Percentiles rank a stretch among this genome's conserved stretches.
Conservation (phyloP, 139 green algal species). For the Pycnococcus provasolii region DNA sequence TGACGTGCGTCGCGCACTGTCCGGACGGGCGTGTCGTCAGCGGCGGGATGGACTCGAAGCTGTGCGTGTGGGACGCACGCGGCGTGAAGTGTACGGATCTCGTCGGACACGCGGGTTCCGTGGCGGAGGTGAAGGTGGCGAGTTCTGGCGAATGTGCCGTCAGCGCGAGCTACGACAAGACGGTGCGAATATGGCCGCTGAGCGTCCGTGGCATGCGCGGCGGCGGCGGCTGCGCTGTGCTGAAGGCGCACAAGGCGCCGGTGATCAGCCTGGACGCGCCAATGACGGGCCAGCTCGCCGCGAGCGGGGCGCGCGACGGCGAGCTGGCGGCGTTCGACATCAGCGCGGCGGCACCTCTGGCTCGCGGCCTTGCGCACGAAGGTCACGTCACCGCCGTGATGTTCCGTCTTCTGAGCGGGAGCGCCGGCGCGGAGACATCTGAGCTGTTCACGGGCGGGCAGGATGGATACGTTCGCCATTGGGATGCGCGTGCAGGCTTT, state of each 20-base stretch:
- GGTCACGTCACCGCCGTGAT: constrained; percentile 62
- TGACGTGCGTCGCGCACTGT: constrained; percentile 36
- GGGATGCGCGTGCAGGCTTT: constrained; percentile 30
- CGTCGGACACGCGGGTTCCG: constrained; percentile 41
- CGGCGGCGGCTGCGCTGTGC: background rate
- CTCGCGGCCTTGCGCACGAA: constrained; percentile 30
- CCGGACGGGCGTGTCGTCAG: constrained; percentile 51
- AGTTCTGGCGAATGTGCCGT: constrained; percentile 14
- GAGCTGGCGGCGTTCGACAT: constrained; percentile 50
- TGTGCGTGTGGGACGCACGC: constrained; percentile 56
- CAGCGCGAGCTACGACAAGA: constrained; percentile 57
- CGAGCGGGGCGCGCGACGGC: constrained; percentile 52
- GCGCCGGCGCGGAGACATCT: background rate
- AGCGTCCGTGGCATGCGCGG: background rate
- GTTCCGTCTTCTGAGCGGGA: constrained; percentile 31
- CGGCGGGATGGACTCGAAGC: constrained; percentile 56
- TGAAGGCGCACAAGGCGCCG: constrained; percentile 37
- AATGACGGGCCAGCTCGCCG: background rate
- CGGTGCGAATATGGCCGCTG: constrained; percentile 44
- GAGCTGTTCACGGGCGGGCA: constrained; percentile 37
- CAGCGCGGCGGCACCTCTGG: background rate
- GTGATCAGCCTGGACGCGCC: background rate
- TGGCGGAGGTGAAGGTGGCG: constrained; percentile 34
- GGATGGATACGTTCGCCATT: constrained; percentile 45
- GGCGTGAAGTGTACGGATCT: constrained; percentile 32